phyloP scores from a whole-genome alignment of 177 flowering plant species.

The Telopea speciosissima region DNA sequence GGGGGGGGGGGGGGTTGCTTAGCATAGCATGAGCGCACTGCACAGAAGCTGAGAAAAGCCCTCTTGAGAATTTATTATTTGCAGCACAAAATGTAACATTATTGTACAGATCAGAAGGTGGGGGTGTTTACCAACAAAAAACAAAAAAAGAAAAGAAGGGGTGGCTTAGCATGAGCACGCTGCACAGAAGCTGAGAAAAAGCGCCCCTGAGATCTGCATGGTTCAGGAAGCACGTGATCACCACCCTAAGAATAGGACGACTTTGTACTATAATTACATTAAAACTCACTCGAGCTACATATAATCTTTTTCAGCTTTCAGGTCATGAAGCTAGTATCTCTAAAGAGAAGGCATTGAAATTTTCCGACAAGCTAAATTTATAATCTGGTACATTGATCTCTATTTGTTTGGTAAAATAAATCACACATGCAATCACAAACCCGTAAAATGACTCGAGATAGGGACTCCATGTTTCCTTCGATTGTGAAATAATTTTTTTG shows the following conservation, averaged over 20 bases:
- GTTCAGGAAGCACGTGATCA: background rate
- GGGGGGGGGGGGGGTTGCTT: no score
- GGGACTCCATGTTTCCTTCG: no score
- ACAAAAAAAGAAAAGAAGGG: background rate
- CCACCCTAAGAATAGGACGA: background rate
- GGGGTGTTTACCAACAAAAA: no score
- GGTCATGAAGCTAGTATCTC: no score
- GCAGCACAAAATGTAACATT: background rate
- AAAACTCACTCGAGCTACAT: background rate
- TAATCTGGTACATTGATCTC: no score
- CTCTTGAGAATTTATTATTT: background rate
- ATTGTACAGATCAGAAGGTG: background rate
- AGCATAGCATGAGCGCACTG: background rate
- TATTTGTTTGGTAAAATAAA: no score
- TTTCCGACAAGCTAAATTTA: no score
- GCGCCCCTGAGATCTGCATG: background rate
- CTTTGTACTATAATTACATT: background rate
- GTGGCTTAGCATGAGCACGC: background rate
- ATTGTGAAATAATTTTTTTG: no score
- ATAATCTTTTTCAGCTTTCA: background rate
- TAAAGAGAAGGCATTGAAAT: no score
- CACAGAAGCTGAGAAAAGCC: background rate
- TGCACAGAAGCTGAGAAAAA: background rate
- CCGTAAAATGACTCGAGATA: no score
- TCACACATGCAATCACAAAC: no score